Conservation (phyloP, 2,329 filamentous ascomycete genomes). For the Myriosclerotinia duriaeana region DNA sequence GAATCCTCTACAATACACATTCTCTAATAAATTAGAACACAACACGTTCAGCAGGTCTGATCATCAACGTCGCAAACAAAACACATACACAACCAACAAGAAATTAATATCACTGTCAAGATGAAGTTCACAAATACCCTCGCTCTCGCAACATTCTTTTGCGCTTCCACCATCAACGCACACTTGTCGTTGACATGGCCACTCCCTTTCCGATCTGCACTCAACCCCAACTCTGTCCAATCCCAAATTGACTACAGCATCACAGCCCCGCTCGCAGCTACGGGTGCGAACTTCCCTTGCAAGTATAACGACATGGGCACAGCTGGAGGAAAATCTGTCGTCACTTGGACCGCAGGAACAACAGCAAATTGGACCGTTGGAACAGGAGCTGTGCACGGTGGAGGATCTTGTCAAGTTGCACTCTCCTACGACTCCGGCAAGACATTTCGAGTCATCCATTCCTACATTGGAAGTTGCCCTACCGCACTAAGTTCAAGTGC, state of each 20-base stretch:
- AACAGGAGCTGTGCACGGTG: constrained; percentile 51
- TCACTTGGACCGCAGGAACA: constrained; percentile 51
- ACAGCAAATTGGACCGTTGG: constrained; percentile 52
- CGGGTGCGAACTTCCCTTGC: constrained; percentile 29
- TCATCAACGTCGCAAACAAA: not conserved
- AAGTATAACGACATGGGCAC: constrained; percentile 39
- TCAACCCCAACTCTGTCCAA: constrained; percentile 20
- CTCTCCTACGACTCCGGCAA: constrained; percentile 58
- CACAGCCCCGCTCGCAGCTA: constrained; percentile 24
- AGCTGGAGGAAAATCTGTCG: constrained; percentile 31
- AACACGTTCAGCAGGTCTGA: constrained; percentile 21
- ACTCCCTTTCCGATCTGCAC: constrained; percentile 23
- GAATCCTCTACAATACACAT: not conserved
- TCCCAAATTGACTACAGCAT: constrained; percentile 27
- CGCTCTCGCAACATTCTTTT: constrained; percentile 4
- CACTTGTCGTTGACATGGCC: constrained; percentile 30
- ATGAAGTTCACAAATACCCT: constrained; percentile 17
- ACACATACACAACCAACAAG: not conserved
- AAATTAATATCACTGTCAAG: not conserved
- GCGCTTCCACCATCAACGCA: constrained; percentile 10
- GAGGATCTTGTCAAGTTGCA: constrained; percentile 60
- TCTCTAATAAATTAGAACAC: not conserved
- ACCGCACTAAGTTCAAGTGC: not conserved
- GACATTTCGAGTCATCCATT: constrained; percentile 59
- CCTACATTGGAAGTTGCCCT: constrained; percentile 39